A percentile compares a stretch with the other conserved stretches of the same genome.
phyloP scores from a whole-genome alignment of 2,329 filamentous ascomycete species.

The Camptophora hylomeconis region DNA sequence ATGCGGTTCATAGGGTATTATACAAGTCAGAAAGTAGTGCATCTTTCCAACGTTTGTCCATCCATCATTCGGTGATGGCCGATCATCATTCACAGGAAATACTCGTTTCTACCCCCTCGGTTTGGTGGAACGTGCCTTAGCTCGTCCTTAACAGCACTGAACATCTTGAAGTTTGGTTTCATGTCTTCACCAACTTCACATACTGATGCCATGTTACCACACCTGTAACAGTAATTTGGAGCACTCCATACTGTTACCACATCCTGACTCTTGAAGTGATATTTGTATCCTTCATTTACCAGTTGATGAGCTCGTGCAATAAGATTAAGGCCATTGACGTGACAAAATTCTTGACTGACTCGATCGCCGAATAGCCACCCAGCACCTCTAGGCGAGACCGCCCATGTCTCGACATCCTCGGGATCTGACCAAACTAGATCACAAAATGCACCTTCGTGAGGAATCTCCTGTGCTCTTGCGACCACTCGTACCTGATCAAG shows the following conservation, averaged over 20 bases:
- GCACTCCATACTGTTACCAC: conserved; percentile 82
- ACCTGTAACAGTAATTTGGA: conserved; percentile 89
- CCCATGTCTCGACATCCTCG: conserved; percentile 58
- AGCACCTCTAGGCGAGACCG: conserved; percentile 54
- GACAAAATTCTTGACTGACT: conserved; percentile 63
- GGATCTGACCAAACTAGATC: conserved; percentile 67
- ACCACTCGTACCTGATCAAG: conserved; percentile 64
- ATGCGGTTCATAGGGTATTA: no score
- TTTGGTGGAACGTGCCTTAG: conserved; percentile 31
- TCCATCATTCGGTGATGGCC: no score
- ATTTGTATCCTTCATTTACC: conserved; percentile 72
- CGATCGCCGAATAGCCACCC: conserved; percentile 59
- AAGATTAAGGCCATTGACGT: conserved; percentile 58
- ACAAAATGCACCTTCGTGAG: conserved; percentile 65
- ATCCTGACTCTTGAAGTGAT: conserved; percentile 88
- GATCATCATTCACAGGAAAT: conserved; percentile 34
- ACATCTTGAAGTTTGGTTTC: conserved; percentile 66
- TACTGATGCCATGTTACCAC: conserved; percentile 65
- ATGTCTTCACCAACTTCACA: conserved; percentile 82
- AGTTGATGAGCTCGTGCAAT: conserved; percentile 64
- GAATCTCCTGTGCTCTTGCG: conserved; percentile 61
- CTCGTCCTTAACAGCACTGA: conserved; percentile 34
- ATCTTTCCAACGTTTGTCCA: no score
- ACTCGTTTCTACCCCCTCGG: conserved; percentile 34
- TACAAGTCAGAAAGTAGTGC: no score